Conservation (phyloP, 306 rosid species). For the Castanea mollissima region DNA sequence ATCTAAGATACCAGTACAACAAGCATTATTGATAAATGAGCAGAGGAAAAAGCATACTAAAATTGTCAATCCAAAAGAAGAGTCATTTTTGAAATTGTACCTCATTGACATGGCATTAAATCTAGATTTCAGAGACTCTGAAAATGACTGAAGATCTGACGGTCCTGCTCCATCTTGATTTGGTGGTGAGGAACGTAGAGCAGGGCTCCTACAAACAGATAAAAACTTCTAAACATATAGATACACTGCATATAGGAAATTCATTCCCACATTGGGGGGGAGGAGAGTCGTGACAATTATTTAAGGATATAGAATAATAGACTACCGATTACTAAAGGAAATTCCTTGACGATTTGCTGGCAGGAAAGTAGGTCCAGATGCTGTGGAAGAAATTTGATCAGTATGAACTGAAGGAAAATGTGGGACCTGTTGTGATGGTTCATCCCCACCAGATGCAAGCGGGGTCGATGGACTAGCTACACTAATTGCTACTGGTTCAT, state of each 20-base stretch:
- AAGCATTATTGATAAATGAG: neutral
- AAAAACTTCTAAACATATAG: constrained; percentile 7
- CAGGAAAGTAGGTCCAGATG: constrained; percentile 37
- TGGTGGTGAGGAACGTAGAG: constrained; percentile 36
- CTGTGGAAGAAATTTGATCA: constrained; percentile 42
- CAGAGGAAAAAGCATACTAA: neutral
- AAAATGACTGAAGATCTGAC: constrained; percentile 77
- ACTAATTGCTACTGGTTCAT: constrained; percentile 43
- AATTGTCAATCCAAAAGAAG: neutral
- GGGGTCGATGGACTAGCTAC: constrained; percentile 51
- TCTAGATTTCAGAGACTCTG: constrained; percentile 75
- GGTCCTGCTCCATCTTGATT: constrained; percentile 66
- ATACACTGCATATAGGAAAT: neutral
- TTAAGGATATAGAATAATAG: neutral
- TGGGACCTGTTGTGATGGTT: constrained; percentile 38
- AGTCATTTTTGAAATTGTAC: constrained; percentile 35
- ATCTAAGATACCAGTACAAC: constrained; percentile 40
- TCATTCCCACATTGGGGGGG: neutral
- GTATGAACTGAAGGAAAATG: constrained; percentile 33
- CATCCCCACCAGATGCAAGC: constrained; percentile 40
- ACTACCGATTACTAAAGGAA: constrained; percentile 46
- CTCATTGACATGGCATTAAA: constrained; percentile 61
- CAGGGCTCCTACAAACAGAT: constrained; percentile 39
- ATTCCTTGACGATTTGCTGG: constrained; percentile 43
- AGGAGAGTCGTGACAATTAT: neutral